Evolutionary conservation across 371 early-diverging fungal genomes (phyloP), one percentile per base, ranked within the genome.

Genomic region (Rhizopus stolonifer): DNA sequence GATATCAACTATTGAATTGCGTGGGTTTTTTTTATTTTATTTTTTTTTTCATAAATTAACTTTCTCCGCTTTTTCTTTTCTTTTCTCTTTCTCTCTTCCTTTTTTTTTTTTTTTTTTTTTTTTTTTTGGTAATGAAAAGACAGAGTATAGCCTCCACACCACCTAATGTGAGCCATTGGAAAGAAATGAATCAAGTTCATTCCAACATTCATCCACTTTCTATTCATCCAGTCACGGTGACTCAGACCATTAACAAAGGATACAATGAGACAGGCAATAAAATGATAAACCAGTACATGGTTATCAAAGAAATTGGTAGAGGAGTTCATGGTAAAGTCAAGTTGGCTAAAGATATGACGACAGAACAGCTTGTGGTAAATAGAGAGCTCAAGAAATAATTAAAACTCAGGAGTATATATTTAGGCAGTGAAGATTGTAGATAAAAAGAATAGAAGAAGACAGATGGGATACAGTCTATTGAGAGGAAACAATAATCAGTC

Each of bases 271-370:
- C 94, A 0, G 95, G 95, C 25, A 86, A 88, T 67, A 98, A 98
- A 60, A 83, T 88, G 74, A 88, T 98, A 60, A 98, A 98, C 74
- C 79, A 93, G 48, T 98, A 95, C 72, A 86, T 94, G 83, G 81
- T 98, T 14, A 64, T 95, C 10, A 77, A 72, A 53, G 94, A 95
- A 66, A 77, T 98, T 13, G 98, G 98, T 11, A 79, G 95, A 48
- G 98, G 98, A 19, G 90, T 89, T 7, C 95, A 96, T 56, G 98
- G 98, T 19, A 96, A 95, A 76, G 98, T 98, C 32, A 94, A 95
- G 68, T 77, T 96, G 22, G 89, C 88, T 32, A 75, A 83, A 23
- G 92, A 95, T 61, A 79, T 79, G 17, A 75, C 82, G 14, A 89
- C 89, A 1, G 84, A 83, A 34, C 85, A 91, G 56, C 74, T 83